These are phyloP conservation scores for Daldinia sp. DNA, from an alignment of 2,329 filamentous ascomycete species.

Conservation along the genomic window DNA sequence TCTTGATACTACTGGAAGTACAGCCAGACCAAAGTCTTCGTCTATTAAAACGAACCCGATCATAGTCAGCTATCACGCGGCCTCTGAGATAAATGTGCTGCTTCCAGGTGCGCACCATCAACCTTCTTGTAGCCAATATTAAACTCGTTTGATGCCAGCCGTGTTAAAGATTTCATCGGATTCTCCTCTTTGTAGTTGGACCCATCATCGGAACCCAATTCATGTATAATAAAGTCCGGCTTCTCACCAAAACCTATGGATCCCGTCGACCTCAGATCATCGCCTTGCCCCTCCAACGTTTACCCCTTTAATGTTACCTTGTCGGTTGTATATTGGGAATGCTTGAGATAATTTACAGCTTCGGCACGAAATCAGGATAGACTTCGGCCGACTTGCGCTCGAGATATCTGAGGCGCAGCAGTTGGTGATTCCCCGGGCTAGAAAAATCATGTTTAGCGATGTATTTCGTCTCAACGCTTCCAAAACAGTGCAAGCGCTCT, in stretches of 20 bases:
- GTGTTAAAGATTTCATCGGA: too few species aligned
- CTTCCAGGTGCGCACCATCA: too few species aligned
- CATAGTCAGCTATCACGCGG: constrained; percentile 74
- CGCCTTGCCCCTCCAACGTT: too few species aligned
- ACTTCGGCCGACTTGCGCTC: constrained; percentile 1
- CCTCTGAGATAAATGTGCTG: constrained; percentile 70
- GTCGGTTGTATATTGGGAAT: too few species aligned
- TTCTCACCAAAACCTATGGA: constrained; percentile 74
- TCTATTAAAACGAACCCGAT: constrained; percentile 80
- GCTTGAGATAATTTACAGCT: not conserved
- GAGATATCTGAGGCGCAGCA: not conserved
- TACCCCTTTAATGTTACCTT: too few species aligned
- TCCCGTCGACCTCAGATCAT: constrained; percentile 70
- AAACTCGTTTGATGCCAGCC: too few species aligned
- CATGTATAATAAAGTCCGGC: constrained; percentile 67
- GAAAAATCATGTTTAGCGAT: too few species aligned
- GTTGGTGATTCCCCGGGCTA: too few species aligned
- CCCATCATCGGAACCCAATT: constrained; percentile 62
- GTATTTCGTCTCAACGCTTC: too few species aligned
- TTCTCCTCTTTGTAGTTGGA: constrained; percentile 69
- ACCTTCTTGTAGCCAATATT: too few species aligned
- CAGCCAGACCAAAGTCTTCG: constrained; percentile 54
- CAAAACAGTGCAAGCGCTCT: too few species aligned
- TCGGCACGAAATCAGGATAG: not conserved
- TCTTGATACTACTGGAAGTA: constrained; percentile 64